Evolutionary conservation across 345 rosid species (phyloP).

Genomic region (Isatis tinctoria): DNA sequence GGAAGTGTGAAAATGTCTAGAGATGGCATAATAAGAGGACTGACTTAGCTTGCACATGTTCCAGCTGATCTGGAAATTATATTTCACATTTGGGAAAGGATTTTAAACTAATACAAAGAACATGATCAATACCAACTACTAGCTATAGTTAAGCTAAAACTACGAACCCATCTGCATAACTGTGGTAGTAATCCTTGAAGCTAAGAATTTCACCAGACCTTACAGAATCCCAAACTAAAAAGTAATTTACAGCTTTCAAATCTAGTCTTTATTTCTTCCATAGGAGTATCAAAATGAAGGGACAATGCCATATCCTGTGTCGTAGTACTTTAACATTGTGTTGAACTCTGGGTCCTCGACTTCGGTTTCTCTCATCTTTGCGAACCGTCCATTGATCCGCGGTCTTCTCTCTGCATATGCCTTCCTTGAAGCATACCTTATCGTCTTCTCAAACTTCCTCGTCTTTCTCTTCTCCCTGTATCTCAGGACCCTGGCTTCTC

Average conservation of each 20-base stretch:
- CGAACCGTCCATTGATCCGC: slow-evolving; percentile 88
- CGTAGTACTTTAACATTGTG: slow-evolving; percentile 39
- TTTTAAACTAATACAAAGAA: neutral
- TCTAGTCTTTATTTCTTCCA: neutral
- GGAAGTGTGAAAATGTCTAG: too few relatives aligned
- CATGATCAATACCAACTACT: slow-evolving; percentile 2
- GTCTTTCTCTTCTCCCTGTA: slow-evolving; percentile 92
- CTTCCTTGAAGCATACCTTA: slow-evolving; percentile 93
- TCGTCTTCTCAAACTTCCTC: slow-evolving; percentile 89
- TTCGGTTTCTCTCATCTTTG: slow-evolving; percentile 61
- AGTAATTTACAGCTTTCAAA: slow-evolving; percentile 2
- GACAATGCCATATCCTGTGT: slow-evolving; percentile 62
- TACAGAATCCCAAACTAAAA: slow-evolving; percentile 14
- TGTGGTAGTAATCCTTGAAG: slow-evolving; percentile 6
- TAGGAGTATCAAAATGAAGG: slow-evolving; percentile 50
- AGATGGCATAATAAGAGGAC: too few relatives aligned
- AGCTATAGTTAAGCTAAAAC: slow-evolving; percentile 6
- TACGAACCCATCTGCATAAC: slow-evolving; percentile 8
- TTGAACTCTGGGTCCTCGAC: slow-evolving; percentile 61
- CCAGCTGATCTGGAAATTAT: too few relatives aligned
- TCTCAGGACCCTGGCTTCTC: slow-evolving; percentile 88
- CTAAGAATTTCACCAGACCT: neutral
- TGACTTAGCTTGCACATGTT: too few relatives aligned
- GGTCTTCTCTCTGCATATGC: slow-evolving; percentile 96
- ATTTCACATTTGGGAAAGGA: neutral